Conservation (phyloP, 202 grass and related monocot species). For the Digitaria exilis region DNA sequence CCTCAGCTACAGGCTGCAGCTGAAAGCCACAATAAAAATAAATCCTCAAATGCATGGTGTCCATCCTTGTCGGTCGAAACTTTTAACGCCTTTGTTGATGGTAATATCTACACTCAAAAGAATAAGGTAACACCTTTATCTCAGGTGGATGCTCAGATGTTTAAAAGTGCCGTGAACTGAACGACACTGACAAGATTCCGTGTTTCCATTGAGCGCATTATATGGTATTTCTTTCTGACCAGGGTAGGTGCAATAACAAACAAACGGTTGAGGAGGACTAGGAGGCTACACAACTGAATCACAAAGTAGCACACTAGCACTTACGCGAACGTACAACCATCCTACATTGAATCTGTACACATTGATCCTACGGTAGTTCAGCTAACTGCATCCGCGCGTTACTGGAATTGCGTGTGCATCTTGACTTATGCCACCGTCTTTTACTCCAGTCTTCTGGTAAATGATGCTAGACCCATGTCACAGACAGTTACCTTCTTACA, state of each 20-base stretch:
- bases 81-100: background rate
- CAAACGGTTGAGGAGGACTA: background rate
- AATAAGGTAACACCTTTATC: background rate
- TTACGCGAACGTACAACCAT: background rate
- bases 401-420: background rate
- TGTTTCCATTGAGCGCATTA: constrained; percentile 10
- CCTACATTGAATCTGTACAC: background rate
- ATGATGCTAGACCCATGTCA: background rate
- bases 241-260: background rate
- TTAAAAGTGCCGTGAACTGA: background rate
- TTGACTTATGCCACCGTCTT: background rate
- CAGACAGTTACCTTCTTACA: background rate
- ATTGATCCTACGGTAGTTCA: background rate
- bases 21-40: background rate
- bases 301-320: background rate
- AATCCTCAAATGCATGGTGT: background rate
- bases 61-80: background rate
- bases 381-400: background rate
- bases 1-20: background rate
- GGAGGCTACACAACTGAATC: background rate
- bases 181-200: constrained; percentile 1
- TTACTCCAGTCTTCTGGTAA: background rate
- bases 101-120: background rate
- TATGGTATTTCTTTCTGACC: constrained; percentile 5
- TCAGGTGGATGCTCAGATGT: constrained; percentile 4